Percentiles rank a stretch among this genome's conserved stretches.
These are phyloP conservation scores for Pluteus cervinus DNA, from an alignment of 768 basidiomycete genomes.

Conservation along the genomic window DNA sequence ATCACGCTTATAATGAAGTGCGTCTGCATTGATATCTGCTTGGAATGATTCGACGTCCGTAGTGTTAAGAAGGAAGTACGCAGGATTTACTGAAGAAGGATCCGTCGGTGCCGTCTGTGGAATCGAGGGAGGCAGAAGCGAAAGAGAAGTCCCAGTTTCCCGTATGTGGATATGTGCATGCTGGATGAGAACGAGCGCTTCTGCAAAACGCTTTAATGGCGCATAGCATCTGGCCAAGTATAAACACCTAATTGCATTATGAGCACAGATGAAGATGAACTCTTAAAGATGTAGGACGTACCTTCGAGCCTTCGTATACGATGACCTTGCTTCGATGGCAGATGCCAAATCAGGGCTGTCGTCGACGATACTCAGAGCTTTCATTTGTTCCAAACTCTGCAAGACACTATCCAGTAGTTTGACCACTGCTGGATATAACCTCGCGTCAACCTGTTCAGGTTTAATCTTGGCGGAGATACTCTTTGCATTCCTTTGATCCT, in stretches of 20 bases:
- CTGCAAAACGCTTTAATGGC: constrained; percentile 62
- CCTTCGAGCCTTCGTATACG: constrained; percentile 73
- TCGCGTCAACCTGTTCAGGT: constrained; percentile 51
- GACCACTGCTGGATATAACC: constrained; percentile 81
- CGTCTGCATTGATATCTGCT: constrained; percentile 36
- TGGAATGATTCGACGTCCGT: constrained; percentile 49
- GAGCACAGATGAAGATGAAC: constrained; percentile 3
- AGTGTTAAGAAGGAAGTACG: constrained; percentile 50
- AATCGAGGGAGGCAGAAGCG: too few species aligned
- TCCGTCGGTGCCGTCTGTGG: constrained; percentile 41
- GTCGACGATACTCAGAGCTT: constrained; percentile 77
- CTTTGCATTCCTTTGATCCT: constrained; percentile 15
- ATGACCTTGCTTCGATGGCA: constrained; percentile 70
- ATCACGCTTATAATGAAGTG: constrained; percentile 53
- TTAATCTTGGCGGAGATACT: constrained; percentile 20
- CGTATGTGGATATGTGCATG: constrained; percentile 70
- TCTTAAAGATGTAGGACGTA: constrained; percentile 20
- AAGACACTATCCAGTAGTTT: constrained; percentile 83
- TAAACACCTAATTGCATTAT: constrained; percentile 43
- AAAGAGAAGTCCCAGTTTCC: constrained; percentile 54
- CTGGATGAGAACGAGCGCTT: constrained; percentile 66
- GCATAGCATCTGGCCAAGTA: constrained; percentile 76
- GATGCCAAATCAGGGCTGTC: constrained; percentile 79
- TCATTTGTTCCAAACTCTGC: constrained; percentile 82
- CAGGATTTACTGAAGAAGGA: constrained; percentile 30